Conservation (phyloP, 345 rosid species). For the Ceriops tagal region DNA sequence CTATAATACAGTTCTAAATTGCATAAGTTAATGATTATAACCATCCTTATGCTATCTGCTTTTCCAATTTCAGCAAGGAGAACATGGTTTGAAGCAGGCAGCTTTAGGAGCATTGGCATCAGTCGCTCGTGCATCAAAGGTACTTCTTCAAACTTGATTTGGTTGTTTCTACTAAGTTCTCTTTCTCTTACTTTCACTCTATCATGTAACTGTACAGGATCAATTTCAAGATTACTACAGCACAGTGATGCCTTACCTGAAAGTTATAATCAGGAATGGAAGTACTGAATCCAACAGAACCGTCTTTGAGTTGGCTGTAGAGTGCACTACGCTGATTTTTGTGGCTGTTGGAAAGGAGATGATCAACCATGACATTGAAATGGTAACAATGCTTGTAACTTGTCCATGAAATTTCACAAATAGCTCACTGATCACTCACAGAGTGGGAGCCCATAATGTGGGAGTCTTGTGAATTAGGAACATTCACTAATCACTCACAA, state of each 20-base stretch:
- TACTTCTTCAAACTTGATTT: background rate
- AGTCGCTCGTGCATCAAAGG: conserved; percentile 4
- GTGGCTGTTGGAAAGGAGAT: conserved; percentile 17
- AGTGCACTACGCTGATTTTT: conserved; percentile 5
- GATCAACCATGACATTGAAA: conserved; percentile 1
- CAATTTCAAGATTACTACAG: conserved; percentile 27
- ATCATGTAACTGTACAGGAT: background rate
- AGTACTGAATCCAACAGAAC: conserved; percentile 1
- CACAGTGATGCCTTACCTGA: conserved; percentile 34
- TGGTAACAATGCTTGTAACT: background rate
- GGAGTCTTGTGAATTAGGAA: too few relatives aligned
- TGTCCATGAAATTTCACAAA: background rate
- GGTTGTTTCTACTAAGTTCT: background rate
- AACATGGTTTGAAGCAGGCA: background rate
- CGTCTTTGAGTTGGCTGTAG: background rate
- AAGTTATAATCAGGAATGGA: conserved; percentile 28
- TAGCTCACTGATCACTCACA: background rate
- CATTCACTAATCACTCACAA: too few relatives aligned
- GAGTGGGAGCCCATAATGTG: too few relatives aligned
- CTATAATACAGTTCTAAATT: too few relatives aligned
- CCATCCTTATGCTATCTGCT: background rate
- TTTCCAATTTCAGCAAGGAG: conserved; percentile 1
- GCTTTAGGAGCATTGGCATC: conserved; percentile 11
- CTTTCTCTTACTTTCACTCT: too few relatives aligned
- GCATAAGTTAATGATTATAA: too few relatives aligned